Conservation (phyloP, 2,329 filamentous ascomycete species). For the Drechslera avenae region DNA sequence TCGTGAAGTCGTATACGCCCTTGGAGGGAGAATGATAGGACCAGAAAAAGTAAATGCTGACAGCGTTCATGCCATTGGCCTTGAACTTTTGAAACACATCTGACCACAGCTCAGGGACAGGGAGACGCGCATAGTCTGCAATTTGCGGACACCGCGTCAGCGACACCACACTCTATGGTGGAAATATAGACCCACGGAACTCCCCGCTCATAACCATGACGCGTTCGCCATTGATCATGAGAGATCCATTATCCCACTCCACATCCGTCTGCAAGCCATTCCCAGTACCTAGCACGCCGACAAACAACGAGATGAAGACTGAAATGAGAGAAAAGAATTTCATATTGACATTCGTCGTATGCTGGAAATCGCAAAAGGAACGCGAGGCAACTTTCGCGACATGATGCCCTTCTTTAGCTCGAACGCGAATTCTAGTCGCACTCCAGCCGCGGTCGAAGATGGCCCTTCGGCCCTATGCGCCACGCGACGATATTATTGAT, state of each 20-base stretch:
- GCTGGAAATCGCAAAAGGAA: not conserved
- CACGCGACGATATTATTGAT: slow-evolving; percentile 12
- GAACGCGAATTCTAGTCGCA: not conserved
- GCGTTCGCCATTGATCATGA: slow-evolving; percentile 56
- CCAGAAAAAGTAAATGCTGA: slow-evolving; percentile 59
- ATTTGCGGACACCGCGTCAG: not conserved
- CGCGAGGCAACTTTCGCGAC: not conserved
- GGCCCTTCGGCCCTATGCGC: not conserved
- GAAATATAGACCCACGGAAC: slow-evolving; percentile 44
- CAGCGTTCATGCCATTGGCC: slow-evolving; percentile 59
- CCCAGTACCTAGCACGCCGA: slow-evolving; percentile 26
- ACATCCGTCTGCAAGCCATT: slow-evolving; percentile 48
- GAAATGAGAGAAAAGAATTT: slow-evolving; percentile 13
- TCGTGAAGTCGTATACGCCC: slow-evolving; percentile 57
- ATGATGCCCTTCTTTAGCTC: not conserved
- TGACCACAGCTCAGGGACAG: slow-evolving; percentile 59
- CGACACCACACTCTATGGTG: not conserved
- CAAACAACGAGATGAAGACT: slow-evolving; percentile 13
- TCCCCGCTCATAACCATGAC: slow-evolving; percentile 58
- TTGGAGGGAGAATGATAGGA: slow-evolving; percentile 55
- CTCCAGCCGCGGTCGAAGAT: not conserved
- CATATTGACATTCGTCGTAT: slow-evolving; percentile 9
- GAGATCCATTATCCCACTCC: slow-evolving; percentile 59
- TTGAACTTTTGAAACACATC: slow-evolving; percentile 62
- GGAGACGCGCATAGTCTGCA: slow-evolving; percentile 56